phyloP scores from a whole-genome alignment of 192 early-diverging fungal species.

The Coemansia guatemalensis region DNA sequence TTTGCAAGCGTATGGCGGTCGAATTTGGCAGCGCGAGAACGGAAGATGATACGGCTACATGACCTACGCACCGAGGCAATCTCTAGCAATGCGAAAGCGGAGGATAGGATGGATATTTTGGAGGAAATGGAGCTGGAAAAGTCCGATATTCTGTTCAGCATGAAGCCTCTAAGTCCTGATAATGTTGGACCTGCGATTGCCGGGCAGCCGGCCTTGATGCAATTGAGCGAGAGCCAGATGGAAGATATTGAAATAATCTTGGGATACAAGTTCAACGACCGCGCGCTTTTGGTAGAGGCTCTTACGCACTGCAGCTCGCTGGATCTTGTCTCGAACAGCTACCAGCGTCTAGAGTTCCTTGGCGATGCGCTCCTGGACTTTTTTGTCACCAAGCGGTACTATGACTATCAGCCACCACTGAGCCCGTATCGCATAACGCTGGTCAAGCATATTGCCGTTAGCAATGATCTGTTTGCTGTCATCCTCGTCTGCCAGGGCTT shows the following conservation, averaged over 20 bases:
- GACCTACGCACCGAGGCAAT: conserved; percentile 14
- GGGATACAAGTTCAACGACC: conserved; percentile 72
- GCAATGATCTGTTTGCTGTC: conserved; percentile 81
- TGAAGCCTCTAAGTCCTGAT: neutral
- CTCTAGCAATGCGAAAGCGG: neutral
- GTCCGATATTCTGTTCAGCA: conserved; percentile 25
- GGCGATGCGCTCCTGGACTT: conserved; percentile 85
- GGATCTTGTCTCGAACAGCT: conserved; percentile 62
- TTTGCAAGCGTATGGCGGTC: conserved; percentile 30
- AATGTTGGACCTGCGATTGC: neutral
- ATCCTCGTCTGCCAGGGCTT: conserved; percentile 65
- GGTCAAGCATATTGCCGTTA: conserved; percentile 82
- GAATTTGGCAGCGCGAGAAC: conserved; percentile 8
- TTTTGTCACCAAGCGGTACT: conserved; percentile 72
- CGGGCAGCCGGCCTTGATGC: neutral
- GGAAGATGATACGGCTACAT: conserved; percentile 18
- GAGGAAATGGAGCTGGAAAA: conserved; percentile 36
- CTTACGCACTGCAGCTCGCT: conserved; percentile 80
- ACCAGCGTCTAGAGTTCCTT: conserved; percentile 89
- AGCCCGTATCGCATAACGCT: conserved; percentile 79
- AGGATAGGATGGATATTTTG: conserved; percentile 19
- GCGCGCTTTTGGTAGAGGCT: conserved; percentile 68
- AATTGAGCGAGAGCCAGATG: conserved; percentile 1
- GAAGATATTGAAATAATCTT: conserved; percentile 26
- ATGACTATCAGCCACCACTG: conserved; percentile 62